Base-by-base conservation (phyloP, 2,329 filamentous ascomycete species). In the Colletotrichum higginsianum region DNA sequence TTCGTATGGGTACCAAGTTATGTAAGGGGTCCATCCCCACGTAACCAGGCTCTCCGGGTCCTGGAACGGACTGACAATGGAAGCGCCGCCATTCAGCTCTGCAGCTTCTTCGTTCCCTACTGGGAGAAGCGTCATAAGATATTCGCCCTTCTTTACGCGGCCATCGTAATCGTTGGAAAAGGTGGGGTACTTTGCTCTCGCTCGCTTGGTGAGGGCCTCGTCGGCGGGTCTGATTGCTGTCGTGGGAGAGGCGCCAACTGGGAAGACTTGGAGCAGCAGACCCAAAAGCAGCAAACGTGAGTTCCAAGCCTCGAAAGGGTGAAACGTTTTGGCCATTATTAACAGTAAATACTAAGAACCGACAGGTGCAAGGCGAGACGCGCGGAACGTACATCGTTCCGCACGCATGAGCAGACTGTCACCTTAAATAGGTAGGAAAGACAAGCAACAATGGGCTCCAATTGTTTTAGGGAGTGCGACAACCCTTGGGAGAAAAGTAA, bases 71-170 rank as follows among this genome's bases (percentile, higher is more conserved):
- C 55, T 61, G 12, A 18, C 30, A 1, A 66, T 35, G 6, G 30
- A 42, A 18, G 12, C 55, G 9, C 64, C 56, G 44, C 53, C n/a
- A 11, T 66, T 61, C 12, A 9, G 23, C 30, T 15, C 11, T n/a
- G 56, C 35, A 3, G 64, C 64, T 5, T 30, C 16, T 21, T 35
- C 35, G 18, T 61, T 42, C 12, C 42, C 35, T 21, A 66, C n/a
- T 21, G 35, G 55, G 35, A 66, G 61, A 1, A 66, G 56, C 8
- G 64, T 16, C 0, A 44, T 16, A 21, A 66, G 64, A 21, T 61
- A 53, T 16, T 30, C 42, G 0, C 64, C 55, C 30, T 21, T 61
- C 44, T 66, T 23, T 4, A 66, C 23, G 21, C 56, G 46, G 21
- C 64, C 53, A 1, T 50, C 18, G 7, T 52, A 61, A 16, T 53